Conservation (phyloP, 495 filamentous ascomycete genomes). For the Aspergillus egyptiacus region DNA sequence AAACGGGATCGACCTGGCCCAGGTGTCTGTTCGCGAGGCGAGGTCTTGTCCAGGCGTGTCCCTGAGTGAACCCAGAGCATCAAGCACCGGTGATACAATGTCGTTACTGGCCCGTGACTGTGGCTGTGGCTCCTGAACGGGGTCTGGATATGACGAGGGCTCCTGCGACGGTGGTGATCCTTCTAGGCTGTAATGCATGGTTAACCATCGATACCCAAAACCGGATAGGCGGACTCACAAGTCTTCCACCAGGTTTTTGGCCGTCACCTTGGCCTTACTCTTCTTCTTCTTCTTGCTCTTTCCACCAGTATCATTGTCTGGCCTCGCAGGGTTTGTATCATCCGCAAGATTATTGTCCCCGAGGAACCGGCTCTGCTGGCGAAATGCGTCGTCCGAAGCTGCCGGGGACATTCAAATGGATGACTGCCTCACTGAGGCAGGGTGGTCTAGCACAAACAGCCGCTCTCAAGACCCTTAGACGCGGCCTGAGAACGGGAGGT, state of each 20-base stretch:
- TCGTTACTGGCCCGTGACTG: slow-evolving; percentile 24
- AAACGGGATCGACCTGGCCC: slow-evolving; percentile 45
- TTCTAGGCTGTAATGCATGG: slow-evolving; percentile 20
- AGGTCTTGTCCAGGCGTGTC: slow-evolving; percentile 32
- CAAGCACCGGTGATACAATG: slow-evolving; percentile 40
- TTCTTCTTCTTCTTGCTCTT: slow-evolving; percentile 44
- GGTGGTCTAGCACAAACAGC: slow-evolving; percentile 14
- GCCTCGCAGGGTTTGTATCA: slow-evolving; percentile 20
- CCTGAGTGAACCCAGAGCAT: slow-evolving; percentile 34
- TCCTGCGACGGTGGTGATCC: slow-evolving; percentile 30
- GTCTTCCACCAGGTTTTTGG: slow-evolving; percentile 34
- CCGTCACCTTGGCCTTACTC: slow-evolving; percentile 34
- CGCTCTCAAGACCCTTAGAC: slow-evolving; percentile 33
- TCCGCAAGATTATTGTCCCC: slow-evolving; percentile 32
- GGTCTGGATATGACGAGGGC: slow-evolving; percentile 34
- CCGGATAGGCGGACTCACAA: slow-evolving; percentile 36
- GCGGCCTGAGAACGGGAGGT: slow-evolving; percentile 37
- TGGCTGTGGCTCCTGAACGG: slow-evolving; percentile 24
- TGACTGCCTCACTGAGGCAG: slow-evolving; percentile 30
- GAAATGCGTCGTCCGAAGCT: slow-evolving; percentile 41
- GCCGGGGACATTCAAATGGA: slow-evolving; percentile 44
- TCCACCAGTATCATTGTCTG: slow-evolving; percentile 39
- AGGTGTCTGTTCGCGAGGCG: slow-evolving; percentile 38
- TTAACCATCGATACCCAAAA: not conserved
- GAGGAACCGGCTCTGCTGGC: slow-evolving; percentile 37